These are phyloP conservation scores for Amanita polypyramis DNA, from an alignment of 768 basidiomycete genomes.

Conservation along the genomic window DNA sequence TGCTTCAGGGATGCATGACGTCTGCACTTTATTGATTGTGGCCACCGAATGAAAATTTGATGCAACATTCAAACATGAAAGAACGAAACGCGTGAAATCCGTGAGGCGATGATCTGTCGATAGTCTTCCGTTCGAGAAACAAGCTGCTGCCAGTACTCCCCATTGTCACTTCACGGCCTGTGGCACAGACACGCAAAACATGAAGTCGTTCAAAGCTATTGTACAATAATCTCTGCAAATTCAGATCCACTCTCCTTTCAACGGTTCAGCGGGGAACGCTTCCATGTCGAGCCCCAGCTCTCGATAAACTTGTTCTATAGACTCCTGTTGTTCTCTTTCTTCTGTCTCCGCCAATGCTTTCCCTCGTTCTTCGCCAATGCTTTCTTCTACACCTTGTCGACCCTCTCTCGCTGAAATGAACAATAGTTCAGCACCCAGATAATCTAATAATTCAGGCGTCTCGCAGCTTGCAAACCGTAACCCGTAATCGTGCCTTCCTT, in stretches of 20 bases:
- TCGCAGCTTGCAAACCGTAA: conserved; percentile 42
- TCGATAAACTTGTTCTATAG: conserved; percentile 10
- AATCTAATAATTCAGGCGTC: conserved; percentile 41
- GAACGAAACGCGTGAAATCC: too few species aligned
- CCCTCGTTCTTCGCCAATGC: conserved; percentile 43
- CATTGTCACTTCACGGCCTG: too few species aligned
- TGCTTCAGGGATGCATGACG: neutral
- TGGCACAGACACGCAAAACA: too few species aligned
- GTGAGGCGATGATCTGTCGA: too few species aligned
- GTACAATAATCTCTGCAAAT: neutral
- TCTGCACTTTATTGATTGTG: too few species aligned
- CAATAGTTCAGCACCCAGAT: conserved; percentile 41
- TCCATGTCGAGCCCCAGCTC: conserved; percentile 9
- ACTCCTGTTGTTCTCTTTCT: conserved; percentile 7
- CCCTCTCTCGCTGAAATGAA: conserved; percentile 42
- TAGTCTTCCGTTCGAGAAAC: too few species aligned
- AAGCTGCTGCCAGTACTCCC: too few species aligned
- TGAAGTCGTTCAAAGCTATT: too few species aligned
- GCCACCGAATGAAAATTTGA: too few species aligned
- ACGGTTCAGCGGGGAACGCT: neutral
- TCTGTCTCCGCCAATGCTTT: conserved; percentile 11
- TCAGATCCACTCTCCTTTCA: conserved; percentile 6
- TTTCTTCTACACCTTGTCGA: conserved; percentile 35
- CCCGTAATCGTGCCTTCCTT: conserved; percentile 35
- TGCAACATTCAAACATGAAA: too few species aligned